A percentile compares a stretch with the other conserved stretches of the same genome.
phyloP scores from a whole-genome alignment of 2,329 filamentous ascomycete genomes.

The Alternaria viburni region DNA sequence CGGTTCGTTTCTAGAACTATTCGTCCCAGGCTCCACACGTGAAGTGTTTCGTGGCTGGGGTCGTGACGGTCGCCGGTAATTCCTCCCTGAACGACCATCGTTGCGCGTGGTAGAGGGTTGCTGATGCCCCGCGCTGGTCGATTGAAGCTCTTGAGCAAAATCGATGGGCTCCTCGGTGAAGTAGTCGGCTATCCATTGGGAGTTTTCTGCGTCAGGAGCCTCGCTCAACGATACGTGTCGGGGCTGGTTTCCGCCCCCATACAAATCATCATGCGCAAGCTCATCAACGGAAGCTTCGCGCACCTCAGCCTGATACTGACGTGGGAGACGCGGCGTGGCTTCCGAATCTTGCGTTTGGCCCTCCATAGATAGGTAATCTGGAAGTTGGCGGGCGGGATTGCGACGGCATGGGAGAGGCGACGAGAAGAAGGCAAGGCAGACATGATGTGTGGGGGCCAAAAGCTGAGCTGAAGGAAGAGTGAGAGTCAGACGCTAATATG shows the following conservation, averaged over 20 bases:
- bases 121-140: neutral
- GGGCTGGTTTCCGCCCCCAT: neutral
- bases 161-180: neutral
- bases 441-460: neutral
- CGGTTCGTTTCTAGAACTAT: neutral
- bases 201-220: neutral
- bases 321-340: neutral
- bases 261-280: neutral
- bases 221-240: neutral
- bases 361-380: neutral
- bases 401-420: neutral
- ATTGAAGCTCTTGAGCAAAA: neutral
- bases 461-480: neutral
- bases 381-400: neutral
- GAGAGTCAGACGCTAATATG: neutral
- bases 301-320: neutral
- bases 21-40: neutral
- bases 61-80: neutral
- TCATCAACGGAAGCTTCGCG: neutral
- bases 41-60: neutral
- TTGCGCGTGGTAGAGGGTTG: neutral
- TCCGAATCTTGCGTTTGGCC: neutral
- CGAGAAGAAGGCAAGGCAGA: neutral
- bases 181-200: neutral
- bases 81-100: neutral